phyloP scores from a whole-genome alignment of 2,329 filamentous ascomycete genomes.

The Torrubiella hemipterigena region DNA sequence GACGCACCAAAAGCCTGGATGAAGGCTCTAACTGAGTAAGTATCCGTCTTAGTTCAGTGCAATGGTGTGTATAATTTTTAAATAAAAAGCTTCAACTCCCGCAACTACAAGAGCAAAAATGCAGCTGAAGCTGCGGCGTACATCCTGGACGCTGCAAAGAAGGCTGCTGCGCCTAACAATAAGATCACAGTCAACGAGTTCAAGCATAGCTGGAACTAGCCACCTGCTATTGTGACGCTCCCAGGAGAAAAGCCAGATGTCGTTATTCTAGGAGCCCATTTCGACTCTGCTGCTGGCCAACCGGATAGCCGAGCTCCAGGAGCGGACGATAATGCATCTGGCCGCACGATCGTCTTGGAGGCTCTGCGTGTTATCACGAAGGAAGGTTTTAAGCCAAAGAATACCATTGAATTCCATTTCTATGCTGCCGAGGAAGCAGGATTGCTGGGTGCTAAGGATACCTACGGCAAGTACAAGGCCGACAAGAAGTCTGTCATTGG shows the following conservation, averaged over 20 bases:
- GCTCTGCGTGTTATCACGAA: constrained; percentile 33
- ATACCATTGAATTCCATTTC: constrained; percentile 41
- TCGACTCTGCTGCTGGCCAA: constrained; percentile 30
- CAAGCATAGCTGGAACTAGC: constrained; percentile 29
- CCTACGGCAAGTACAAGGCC: constrained; percentile 29
- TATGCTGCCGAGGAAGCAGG: constrained; percentile 37
- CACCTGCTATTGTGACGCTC: constrained; percentile 34
- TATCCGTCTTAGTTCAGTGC: neutral
- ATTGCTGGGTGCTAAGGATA: constrained; percentile 29
- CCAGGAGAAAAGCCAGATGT: constrained; percentile 23
- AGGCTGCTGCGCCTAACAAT: constrained; percentile 23
- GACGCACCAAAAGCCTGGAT: constrained; percentile 23
- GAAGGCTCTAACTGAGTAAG: constrained; percentile 18
- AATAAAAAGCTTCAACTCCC: constrained; percentile 22
- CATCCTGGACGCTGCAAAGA: constrained; percentile 26
- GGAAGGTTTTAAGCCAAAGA: constrained; percentile 23
- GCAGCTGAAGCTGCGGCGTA: constrained; percentile 26
- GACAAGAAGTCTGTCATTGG: constrained; percentile 27
- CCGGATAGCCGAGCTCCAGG: constrained; percentile 26
- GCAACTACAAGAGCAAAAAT: constrained; percentile 28
- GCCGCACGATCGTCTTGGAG: constrained; percentile 33
- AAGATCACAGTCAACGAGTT: constrained; percentile 30
- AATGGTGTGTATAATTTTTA: neutral
- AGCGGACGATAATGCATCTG: constrained; percentile 38
- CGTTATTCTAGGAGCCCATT: constrained; percentile 31